These are phyloP conservation scores for Comarum palustre DNA, from an alignment of 306 rosid species.

Conservation along the genomic window DNA sequence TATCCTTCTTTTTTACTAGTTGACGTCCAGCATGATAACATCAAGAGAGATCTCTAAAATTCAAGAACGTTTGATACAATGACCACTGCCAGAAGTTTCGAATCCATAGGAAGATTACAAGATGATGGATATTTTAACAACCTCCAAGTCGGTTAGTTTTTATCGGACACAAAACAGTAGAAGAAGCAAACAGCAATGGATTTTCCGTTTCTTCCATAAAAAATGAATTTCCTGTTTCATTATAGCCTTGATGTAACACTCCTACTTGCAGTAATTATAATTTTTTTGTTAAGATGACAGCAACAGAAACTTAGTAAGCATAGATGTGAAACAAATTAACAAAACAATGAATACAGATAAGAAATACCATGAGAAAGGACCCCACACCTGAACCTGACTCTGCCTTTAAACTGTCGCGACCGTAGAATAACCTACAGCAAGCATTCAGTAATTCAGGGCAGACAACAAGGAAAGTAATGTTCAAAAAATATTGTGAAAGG, in stretches of 20 bases:
- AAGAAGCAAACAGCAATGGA: background rate
- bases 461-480: background rate
- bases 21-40: background rate
- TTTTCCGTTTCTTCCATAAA: no score
- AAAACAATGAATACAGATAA: background rate
- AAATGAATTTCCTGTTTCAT: background rate
- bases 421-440: constrained; percentile 61
- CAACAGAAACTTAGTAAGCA: background rate
- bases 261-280: background rate
- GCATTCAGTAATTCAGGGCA: constrained; percentile 27
- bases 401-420: constrained; percentile 83
- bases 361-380: constrained; percentile 29
- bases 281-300: background rate
- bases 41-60: background rate
- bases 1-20: background rate
- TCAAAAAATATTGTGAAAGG: background rate
- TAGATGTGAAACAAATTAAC: background rate
- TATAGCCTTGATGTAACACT: background rate
- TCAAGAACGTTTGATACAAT: background rate
- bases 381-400: constrained; percentile 75
- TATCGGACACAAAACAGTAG: background rate
- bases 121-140: background rate
- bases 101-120: background rate
- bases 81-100: background rate
- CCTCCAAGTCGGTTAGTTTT: background rate